Evolutionary conservation across 2,329 filamentous ascomycete genomes (phyloP).

Genomic region (Pseudopyricularia javanii): DNA sequence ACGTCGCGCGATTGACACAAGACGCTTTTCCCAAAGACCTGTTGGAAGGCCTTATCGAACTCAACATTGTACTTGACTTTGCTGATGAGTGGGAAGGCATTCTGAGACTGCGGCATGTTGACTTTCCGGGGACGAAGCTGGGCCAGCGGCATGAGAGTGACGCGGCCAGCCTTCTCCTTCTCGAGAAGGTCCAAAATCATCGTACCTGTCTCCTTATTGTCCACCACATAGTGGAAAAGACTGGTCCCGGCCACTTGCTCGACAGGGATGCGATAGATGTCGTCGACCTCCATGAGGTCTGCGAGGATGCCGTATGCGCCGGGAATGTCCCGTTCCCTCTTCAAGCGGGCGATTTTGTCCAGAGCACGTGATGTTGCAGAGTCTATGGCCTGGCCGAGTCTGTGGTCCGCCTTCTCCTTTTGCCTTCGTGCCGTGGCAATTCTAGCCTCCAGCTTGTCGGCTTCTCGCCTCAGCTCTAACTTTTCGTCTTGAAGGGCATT

Average conservation of each 20-base stretch:
- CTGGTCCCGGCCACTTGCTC: constrained; percentile 89
- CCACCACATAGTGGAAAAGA: constrained; percentile 92
- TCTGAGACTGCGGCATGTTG: constrained; percentile 74
- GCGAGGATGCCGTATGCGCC: constrained; percentile 89
- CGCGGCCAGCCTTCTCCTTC: constrained; percentile 66
- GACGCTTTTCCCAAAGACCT: constrained; percentile 92
- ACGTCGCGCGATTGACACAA: constrained; percentile 84
- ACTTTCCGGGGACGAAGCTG: constrained; percentile 58
- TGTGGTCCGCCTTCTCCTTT: constrained; percentile 63
- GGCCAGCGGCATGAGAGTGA: constrained; percentile 91
- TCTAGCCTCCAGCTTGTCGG: constrained; percentile 72
- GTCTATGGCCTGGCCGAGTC: constrained; percentile 78
- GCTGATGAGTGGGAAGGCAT: constrained; percentile 76
- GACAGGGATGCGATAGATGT: constrained; percentile 76
- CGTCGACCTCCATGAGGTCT: constrained; percentile 78
- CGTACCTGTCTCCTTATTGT: constrained; percentile 79
- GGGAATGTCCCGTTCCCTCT: constrained; percentile 63
- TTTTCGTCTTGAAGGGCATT: constrained; percentile 76
- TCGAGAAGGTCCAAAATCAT: constrained; percentile 69
- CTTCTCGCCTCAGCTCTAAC: constrained; percentile 78
- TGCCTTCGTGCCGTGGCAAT: constrained; percentile 66
- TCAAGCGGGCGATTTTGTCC: constrained; percentile 74
- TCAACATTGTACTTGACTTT: constrained; percentile 68
- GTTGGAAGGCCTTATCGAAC: constrained; percentile 79
- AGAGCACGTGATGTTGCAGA: constrained; percentile 76